Conservation (phyloP, 1,284 basidiomycete genomes). For the Pisolithus thermaeus region DNA sequence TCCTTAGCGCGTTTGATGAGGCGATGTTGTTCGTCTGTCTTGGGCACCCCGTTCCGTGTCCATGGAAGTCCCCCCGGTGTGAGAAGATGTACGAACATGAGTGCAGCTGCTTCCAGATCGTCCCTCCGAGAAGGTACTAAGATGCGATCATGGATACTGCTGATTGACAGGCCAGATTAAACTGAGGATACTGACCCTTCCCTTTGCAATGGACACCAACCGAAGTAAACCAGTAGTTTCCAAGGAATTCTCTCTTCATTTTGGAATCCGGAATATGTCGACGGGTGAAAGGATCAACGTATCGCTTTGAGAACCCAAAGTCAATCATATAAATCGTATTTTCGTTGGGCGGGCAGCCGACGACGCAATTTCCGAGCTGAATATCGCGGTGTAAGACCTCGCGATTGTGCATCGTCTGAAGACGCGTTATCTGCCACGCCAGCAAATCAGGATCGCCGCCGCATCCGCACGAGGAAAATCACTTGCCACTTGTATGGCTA, state of each 20-base stretch:
- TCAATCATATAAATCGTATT: constrained; percentile 72
- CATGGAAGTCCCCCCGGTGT: constrained; percentile 69
- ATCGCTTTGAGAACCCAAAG: constrained; percentile 74
- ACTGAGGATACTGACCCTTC: constrained; percentile 43
- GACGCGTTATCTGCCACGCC: constrained; percentile 49
- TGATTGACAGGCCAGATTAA: constrained; percentile 9
- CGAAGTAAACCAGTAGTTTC: constrained; percentile 76
- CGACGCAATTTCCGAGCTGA: constrained; percentile 67
- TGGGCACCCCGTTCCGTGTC: constrained; percentile 72
- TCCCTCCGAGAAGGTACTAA: constrained; percentile 69
- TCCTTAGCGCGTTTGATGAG: constrained; percentile 58
- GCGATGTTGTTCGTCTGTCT: constrained; percentile 55
- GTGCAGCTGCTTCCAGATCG: constrained; percentile 66
- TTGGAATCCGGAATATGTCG: constrained; percentile 66
- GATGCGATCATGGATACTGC: constrained; percentile 14
- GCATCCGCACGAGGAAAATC: not conserved
- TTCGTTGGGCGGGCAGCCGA: constrained; percentile 54
- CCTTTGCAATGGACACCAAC: constrained; percentile 70
- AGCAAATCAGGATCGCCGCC: constrained; percentile 10
- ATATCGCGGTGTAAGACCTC: constrained; percentile 72
- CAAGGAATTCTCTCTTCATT: constrained; percentile 64
- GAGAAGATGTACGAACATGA: constrained; percentile 73
- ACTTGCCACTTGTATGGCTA: constrained; percentile 70
- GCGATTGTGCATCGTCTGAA: constrained; percentile 66
- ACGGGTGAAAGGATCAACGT: constrained; percentile 56